Evolutionary conservation across 2,329 filamentous ascomycete genomes (phyloP), one percentile per base, ranked within the genome.

Genomic region (Didymella pinodella): DNA sequence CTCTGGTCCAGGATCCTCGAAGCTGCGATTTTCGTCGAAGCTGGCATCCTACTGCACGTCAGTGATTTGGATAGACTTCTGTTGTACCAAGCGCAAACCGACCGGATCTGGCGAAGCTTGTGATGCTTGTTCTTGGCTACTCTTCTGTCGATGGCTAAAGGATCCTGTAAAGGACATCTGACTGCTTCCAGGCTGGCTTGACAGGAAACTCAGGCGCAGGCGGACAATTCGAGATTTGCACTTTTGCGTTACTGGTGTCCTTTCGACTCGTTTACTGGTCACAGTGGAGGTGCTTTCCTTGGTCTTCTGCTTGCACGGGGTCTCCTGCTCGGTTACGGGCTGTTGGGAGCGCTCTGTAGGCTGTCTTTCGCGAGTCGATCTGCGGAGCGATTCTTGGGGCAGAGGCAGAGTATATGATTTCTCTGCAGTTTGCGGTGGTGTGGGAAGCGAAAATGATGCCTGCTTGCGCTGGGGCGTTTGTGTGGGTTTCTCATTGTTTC

Each of bases 151-250:
- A 18, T 50, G 40, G 14, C 46, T 54, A 16, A 54, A 59, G 0
- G 50, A 54, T 10, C 22, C 50, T 22, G 50, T 54, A 4, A 50
- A 44, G 4, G 56, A 54, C 56, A 54, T 59, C 8, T 44, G 47
- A 51, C 16, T 26, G 29, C 26, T 18, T 16, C 2, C 4, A 16
- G 20, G 29, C n/a, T 10, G 25, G n/a, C 5, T 14, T 0, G 3
- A 20, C n/a, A 20, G 7, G 3, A 18, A 32, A 6, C 45, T 25
- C 8, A 54, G 2, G 14, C 40, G 40, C 28, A 59, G 28, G 2
- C 56, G 50, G 2, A 59, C 56, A 8, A 54, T 47, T 14, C 41
- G 46, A 11, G 50, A 46, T 25, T 43, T 46, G 7, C 4, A 20
- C 3, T 29, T 14, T 3, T n/a, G 3, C 7, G 22, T 20, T 38